These are phyloP conservation scores for Pythium scleroteichum DNA, from an alignment of 352 stramenopile genomes.

Conservation along the genomic window DNA sequence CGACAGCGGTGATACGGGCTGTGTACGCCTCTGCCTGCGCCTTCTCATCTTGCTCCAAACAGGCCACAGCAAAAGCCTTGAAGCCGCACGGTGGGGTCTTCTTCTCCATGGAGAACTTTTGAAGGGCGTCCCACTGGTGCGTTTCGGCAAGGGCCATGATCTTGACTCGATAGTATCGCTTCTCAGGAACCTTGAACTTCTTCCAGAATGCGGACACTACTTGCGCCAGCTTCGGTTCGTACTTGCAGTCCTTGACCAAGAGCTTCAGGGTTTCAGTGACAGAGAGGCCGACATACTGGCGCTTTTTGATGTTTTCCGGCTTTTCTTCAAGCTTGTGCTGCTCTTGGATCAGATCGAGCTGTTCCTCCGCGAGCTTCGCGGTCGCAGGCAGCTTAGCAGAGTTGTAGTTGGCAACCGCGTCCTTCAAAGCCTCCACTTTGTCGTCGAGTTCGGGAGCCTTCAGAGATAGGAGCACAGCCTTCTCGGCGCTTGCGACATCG, in stretches of 20 bases:
- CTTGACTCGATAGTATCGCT: conserved; percentile 91
- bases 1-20: conserved; percentile 72
- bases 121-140: conserved; percentile 85
- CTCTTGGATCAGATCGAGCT: conserved; percentile 86
- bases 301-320: conserved; percentile 76
- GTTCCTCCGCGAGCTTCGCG: conserved; percentile 82
- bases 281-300: conserved; percentile 79
- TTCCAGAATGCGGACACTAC: conserved; percentile 73
- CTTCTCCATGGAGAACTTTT: conserved; percentile 87
- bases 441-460: conserved; percentile 65
- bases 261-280: conserved; percentile 87
- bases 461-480: conserved; percentile 72
- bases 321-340: conserved; percentile 86
- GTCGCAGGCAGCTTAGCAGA: conserved; percentile 60
- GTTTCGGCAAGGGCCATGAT: conserved; percentile 87
- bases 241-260: conserved; percentile 76
- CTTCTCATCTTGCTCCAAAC: conserved; percentile 75
- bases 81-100: conserved; percentile 84
- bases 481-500: conserved; percentile 67
- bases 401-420: conserved; percentile 65
- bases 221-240: conserved; percentile 76
- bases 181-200: conserved; percentile 91
- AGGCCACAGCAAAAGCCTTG: conserved; percentile 83
- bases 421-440: conserved; percentile 65
- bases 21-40: conserved; percentile 83